Evolutionary conservation across 2,329 filamentous ascomycete species (phyloP), one percentile per base, ranked within the genome.

Genomic region (Ophiocordyceps unilateralis): DNA sequence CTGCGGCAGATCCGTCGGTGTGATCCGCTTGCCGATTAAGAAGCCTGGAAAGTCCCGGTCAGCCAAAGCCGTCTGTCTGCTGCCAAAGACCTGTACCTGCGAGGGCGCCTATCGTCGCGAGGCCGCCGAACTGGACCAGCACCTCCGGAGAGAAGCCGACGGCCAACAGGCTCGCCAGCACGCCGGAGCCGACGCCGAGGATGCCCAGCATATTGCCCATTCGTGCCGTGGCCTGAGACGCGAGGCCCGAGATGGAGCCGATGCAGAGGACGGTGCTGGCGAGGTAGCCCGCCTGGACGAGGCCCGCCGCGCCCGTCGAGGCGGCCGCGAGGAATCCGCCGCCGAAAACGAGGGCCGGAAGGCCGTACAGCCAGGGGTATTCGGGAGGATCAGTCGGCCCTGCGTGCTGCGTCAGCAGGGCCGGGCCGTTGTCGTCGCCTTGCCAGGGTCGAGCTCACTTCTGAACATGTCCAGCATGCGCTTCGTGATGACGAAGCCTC

Each of bases 381-480:
- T 94, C 87, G 0, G 82, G 78, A 26, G 86, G 87, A 51, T 93
- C 87, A 5, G 84, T 91, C 22, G 84, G 81, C 12, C 78, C 74
- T 72, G 11, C 41, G 6, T 2, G 14, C 15, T 1, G 38, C 22
- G 39, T 58, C 43, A 57, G 52, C 21, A 7, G 11, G 8, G 15
- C 9, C 21, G 1, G 15, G 2, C 14, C 21, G 24, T 2, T 37
- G 58, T 24, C 7, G n/a, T 17, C 17, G 4, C 15, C 6, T 17
- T 17, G 23, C 12, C 21, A 15, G 5, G 14, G 12, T 24, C 8
- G n/a, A 17, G 21, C 71, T 52, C 55, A 68, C 83, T 74, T 56
- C 82, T 83, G 57, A 89, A 89, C 83, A 89, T 89, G 58, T 93
- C 86, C 38, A 94, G 68, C 87, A 94, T 94, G 48, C 87, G 74